phyloP scores from a whole-genome alignment of 2,329 filamentous ascomycete genomes.

The Colletotrichum brevisporum region DNA sequence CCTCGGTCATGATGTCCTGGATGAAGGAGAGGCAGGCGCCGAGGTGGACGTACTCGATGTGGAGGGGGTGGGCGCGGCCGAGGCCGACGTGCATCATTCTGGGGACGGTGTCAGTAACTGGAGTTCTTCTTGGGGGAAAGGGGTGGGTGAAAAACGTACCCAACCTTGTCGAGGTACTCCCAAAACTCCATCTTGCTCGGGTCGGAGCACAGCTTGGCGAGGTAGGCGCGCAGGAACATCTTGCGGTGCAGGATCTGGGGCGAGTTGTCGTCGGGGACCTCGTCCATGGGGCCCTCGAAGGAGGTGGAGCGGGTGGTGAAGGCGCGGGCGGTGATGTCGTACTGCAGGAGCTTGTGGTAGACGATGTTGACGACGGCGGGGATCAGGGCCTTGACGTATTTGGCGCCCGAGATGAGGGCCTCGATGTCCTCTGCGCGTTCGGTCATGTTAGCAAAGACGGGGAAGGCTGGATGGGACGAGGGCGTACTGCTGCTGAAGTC shows the following conservation, averaged over 20 bases:
- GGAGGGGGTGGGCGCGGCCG: slow-evolving; percentile 78
- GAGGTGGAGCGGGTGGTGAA: slow-evolving; percentile 76
- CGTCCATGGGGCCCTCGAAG: slow-evolving; percentile 77
- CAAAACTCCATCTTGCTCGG: slow-evolving; percentile 83
- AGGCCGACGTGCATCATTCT: slow-evolving; percentile 87
- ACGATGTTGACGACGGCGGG: slow-evolving; percentile 88
- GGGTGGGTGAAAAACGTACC: slow-evolving; percentile 59
- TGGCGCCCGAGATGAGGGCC: slow-evolving; percentile 76
- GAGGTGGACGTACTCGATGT: slow-evolving; percentile 86
- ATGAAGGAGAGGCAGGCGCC: slow-evolving; percentile 80
- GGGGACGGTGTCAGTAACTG: neutral
- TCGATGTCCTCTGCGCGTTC: slow-evolving; percentile 75
- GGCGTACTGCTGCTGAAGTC: slow-evolving; percentile 79
- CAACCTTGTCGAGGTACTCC: slow-evolving; percentile 88
- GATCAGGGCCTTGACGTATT: slow-evolving; percentile 86
- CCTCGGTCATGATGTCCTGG: slow-evolving; percentile 83
- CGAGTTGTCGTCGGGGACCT: slow-evolving; percentile 74
- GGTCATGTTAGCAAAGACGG: too few relatives aligned
- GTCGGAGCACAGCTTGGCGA: slow-evolving; percentile 81
- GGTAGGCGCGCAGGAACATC: slow-evolving; percentile 82
- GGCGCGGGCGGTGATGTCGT: slow-evolving; percentile 85
- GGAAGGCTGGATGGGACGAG: too few relatives aligned
- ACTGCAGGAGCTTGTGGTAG: slow-evolving; percentile 84
- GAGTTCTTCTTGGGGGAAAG: neutral
- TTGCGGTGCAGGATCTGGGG: slow-evolving; percentile 84